Evolutionary conservation across 108 stramenopile species (phyloP), one percentile per base, ranked within the genome.

Genomic region (Pseudonitzschia pungens): DNA sequence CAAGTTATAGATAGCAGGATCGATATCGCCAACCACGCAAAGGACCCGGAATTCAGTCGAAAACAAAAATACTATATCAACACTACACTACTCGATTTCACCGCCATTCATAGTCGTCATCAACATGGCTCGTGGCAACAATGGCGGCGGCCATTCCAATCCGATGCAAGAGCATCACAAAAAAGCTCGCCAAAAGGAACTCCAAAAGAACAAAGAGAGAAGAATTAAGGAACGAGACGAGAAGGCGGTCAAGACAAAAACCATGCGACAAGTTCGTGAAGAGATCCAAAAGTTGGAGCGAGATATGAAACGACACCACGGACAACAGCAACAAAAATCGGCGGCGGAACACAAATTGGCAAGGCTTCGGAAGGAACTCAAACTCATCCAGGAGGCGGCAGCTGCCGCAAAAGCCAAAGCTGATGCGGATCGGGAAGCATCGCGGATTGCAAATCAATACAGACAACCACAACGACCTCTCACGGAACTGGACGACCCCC

Each of bases 211-310:
- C 81, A 91, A 89, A 71, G 80, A 75, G n/a, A 66, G 72, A 53
- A 85, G 92, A 21, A 86, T 87, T 29, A 66, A 79, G 36, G 89
- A 82, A 22, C 80, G 92, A 15, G 92, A 94, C 75, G 89, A 79
- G 57, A 84, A 83, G 58, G 92, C 91, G 14, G 77, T 83, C 21
- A 74, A 81, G 41, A 87, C 78, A 1, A 87, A 86, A 53, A 78
- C 89, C n/a, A 67, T 90, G 21, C 68, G 68, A 22, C 74, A 72
- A 12, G 82, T 94, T 50, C 57, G 81, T 29, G 78, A 81, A 21
- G 86, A 91, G 53, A 84, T 86, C 16, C 64, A 77, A 33, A 76
- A 81, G 27, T 33, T 80, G 32, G 76, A 82, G 74, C 42, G 53
- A 32, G 33, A 33, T 26, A 52, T 67, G 60, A 56, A 64, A 48